Conservation (phyloP, 257 asterid genomes). For the Nicotiana paniculata region DNA sequence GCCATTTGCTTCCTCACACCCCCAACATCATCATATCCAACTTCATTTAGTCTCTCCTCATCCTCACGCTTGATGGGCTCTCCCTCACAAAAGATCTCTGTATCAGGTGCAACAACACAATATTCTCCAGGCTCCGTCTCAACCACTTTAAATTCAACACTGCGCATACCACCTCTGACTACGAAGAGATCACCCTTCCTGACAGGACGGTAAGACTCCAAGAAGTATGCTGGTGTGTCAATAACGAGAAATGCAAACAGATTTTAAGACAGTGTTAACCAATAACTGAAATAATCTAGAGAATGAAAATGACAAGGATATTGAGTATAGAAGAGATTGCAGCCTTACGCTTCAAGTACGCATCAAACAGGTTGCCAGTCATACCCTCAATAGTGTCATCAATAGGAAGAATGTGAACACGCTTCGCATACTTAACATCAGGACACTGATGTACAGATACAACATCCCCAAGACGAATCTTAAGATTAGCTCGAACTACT, state of each 20-base stretch:
- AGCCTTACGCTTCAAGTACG: constrained; percentile 60
- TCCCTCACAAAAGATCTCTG: constrained; percentile 84
- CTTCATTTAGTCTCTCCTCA: constrained; percentile 68
- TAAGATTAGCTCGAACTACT: constrained; percentile 61
- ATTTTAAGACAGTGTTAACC: background rate
- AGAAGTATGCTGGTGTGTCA: constrained; percentile 51
- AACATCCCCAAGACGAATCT: constrained; percentile 85
- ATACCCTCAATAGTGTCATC: constrained; percentile 76
- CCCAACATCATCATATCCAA: constrained; percentile 88
- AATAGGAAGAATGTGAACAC: constrained; percentile 77
- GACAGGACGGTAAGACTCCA: constrained; percentile 77
- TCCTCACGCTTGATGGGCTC: constrained; percentile 76
- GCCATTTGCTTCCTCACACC: constrained; percentile 95
- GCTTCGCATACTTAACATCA: constrained; percentile 82
- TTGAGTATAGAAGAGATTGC: background rate
- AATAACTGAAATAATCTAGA: background rate
- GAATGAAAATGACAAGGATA: background rate
- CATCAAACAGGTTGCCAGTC: constrained; percentile 77
- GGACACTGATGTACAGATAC: constrained; percentile 83
- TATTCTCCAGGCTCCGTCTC: constrained; percentile 77
- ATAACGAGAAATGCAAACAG: background rate
- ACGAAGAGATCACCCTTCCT: constrained; percentile 76
- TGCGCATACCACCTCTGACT: constrained; percentile 83
- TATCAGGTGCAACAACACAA: constrained; percentile 84
- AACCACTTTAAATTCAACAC: constrained; percentile 66